Base-by-base conservation (phyloP, 106 monocot species). In the Dioscorea dumetorum region DNA sequence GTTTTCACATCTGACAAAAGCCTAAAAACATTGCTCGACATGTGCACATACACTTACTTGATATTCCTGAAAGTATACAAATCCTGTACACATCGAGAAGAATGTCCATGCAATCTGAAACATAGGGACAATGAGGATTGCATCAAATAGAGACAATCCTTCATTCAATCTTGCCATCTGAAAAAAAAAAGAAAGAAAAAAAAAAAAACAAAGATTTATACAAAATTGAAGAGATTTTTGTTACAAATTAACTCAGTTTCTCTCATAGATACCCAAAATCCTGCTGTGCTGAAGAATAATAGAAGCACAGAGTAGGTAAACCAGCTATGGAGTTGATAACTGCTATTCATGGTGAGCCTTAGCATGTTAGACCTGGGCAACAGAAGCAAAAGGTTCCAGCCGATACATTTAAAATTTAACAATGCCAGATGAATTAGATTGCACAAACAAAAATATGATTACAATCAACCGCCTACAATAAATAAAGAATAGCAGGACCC, bases 21-120 rank as follows among this genome's bases (percentile, higher is more conserved):
- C 8, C 18, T 7, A 16, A 4, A 41, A 41, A 23, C 8, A n/a
- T 56, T 35, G 11, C 24, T 21, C 58, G 41, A 32, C 22, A 69
- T 22, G 33, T 18, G 19, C 10, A 59, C 5, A 63, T 16, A 18
- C 9, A n/a, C 79, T 76, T 64, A 91, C 97, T 74, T 89, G 88
- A 75, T 97, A 97, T 77, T 97, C 97, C 60, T 97, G 97, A 61
- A 97, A 97, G 76, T 97, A 97, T 33, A 97, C 78, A 82, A 97
- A 92, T 68, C 97, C 97, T 63, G 97, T 97, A 72, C 84, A 97
- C 61, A 92, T 89, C 22, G 97, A 97, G 72, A 97, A 97, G 70
- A 97, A 97, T 69, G 97, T 97, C 97, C 97, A 97, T 54, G 84
- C 86, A 74, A 97, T 91, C 76, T 97, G 97, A 74, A 97, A 97